A percentile compares a stretch with the other conserved stretches of the same genome.
Conservation (phyloP, 1,139 yeast genomes). For the Waltiozyma solani region DNA sequence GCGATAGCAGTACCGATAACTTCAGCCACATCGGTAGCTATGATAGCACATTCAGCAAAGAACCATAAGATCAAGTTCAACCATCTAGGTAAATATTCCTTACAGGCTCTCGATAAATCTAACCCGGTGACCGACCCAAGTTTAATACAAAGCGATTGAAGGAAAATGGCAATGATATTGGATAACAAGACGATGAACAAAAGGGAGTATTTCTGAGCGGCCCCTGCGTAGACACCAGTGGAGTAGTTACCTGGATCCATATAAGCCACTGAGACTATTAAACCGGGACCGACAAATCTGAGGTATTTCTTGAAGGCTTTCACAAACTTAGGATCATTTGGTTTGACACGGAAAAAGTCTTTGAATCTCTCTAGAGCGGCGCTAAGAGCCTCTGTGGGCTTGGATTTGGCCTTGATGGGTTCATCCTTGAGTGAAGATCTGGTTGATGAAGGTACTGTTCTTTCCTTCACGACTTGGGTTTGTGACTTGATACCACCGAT, state of each 20-base stretch:
- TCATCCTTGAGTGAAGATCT: too few species aligned
- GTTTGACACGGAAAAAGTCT: slow-evolving; percentile 8
- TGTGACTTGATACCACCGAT: not conserved
- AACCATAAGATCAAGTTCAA: slow-evolving; percentile 47
- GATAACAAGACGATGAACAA: slow-evolving; percentile 59
- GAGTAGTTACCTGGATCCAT: slow-evolving; percentile 98
- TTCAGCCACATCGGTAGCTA: slow-evolving; percentile 81
- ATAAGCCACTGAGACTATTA: slow-evolving; percentile 84
- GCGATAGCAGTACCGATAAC: slow-evolving; percentile 88
- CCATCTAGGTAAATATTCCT: slow-evolving; percentile 52
- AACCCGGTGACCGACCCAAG: slow-evolving; percentile 75
- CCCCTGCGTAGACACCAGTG: slow-evolving; percentile 78
- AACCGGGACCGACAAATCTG: slow-evolving; percentile 67
- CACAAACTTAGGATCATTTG: slow-evolving; percentile 8
- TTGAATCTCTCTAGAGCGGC: slow-evolving; percentile 1
- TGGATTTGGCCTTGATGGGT: too few species aligned
- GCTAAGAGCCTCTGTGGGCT: too few species aligned
- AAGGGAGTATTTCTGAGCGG: slow-evolving; percentile 50
- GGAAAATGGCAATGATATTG: slow-evolving; percentile 61
- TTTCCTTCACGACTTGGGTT: not conserved
- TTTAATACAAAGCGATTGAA: slow-evolving; percentile 64
- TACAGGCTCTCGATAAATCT: slow-evolving; percentile 64
- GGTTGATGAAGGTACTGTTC: not conserved
- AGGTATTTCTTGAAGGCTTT: slow-evolving; percentile 36
- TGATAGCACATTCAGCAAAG: slow-evolving; percentile 70